These are phyloP conservation scores for Gamsiella multidivaricata DNA, from an alignment of 192 early-diverging fungal genomes.

Conservation along the genomic window DNA sequence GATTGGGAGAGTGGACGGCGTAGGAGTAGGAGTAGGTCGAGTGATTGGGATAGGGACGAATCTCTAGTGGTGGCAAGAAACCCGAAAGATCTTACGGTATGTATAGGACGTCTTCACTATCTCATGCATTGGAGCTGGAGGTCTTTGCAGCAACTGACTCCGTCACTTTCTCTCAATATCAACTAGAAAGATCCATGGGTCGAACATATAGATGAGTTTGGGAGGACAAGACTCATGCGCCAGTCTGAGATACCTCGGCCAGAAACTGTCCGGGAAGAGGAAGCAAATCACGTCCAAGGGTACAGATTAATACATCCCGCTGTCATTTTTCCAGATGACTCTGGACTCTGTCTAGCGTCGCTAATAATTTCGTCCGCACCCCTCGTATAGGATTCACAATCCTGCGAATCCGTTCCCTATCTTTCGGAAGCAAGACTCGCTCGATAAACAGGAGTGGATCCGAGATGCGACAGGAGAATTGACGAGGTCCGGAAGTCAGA, in stretches of 20 bases:
- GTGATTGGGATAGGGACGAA: slow-evolving; percentile 44
- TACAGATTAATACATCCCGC: neutral
- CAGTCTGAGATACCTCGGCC: slow-evolving; percentile 61
- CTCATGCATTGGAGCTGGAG: too few relatives aligned
- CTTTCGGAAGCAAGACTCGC: slow-evolving; percentile 30
- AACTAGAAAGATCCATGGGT: slow-evolving; percentile 77
- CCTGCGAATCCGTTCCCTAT: slow-evolving; percentile 37
- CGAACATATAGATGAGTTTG: slow-evolving; percentile 81
- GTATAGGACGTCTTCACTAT: neutral
- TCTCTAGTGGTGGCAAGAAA: slow-evolving; percentile 21
- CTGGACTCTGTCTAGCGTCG: neutral
- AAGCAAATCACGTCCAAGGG: slow-evolving; percentile 3
- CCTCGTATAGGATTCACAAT: slow-evolving; percentile 20
- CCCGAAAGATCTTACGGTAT: slow-evolving; percentile 23
- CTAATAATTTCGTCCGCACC: neutral
- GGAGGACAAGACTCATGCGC: slow-evolving; percentile 71
- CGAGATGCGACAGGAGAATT: slow-evolving; percentile 21
- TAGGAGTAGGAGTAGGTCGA: slow-evolving; percentile 22
- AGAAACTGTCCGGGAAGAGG: neutral
- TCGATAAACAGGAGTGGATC: slow-evolving; percentile 34
- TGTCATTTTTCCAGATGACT: neutral
- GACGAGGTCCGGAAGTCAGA: neutral
- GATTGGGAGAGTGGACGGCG: neutral
- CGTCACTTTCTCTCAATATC: neutral
- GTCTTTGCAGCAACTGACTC: neutral